Evolutionary conservation across 106 monocot genomes (phyloP).

Genomic region (Allium sativum): DNA sequence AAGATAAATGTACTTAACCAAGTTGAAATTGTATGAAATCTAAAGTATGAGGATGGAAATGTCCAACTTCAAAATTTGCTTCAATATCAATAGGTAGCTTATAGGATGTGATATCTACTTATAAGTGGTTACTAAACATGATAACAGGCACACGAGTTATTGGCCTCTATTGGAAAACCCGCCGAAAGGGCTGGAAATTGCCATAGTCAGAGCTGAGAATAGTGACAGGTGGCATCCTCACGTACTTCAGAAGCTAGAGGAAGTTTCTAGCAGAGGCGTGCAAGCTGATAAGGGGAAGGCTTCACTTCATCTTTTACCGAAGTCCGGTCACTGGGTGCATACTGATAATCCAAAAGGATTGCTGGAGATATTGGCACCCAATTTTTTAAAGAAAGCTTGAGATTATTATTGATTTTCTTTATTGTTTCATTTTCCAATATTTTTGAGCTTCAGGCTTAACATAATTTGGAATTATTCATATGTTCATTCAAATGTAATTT

Average conservation of each 20-base stretch:
- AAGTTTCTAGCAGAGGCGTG: conserved; percentile 19
- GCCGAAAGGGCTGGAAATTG: conserved; percentile 67
- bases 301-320: conserved; percentile 58
- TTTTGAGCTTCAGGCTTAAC: no score
- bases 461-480: no score
- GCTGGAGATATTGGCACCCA: conserved; percentile 78
- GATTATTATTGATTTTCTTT: neutral
- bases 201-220: conserved; percentile 68
- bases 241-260: conserved; percentile 35
- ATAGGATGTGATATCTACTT: no score
- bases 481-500: no score
- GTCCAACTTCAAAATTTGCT: no score
- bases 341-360: conserved; percentile 92
- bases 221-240: conserved; percentile 67
- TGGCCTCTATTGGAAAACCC: conserved; percentile 78
- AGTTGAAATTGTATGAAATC: no score
- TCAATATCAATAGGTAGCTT: no score
- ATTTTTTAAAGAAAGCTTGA: conserved; percentile 33
- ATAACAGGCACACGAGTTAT: conserved; percentile 54
- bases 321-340: conserved; percentile 95
- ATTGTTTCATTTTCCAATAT: no score
- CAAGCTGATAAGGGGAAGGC: conserved; percentile 46
- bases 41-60: no score
- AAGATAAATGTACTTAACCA: no score
- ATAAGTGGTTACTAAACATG: no score